A percentile compares a stretch with the other conserved stretches of the same genome.
Evolutionary conservation across 139 green algal genomes (phyloP).

Genomic region (Haematococcus sp.): DNA sequence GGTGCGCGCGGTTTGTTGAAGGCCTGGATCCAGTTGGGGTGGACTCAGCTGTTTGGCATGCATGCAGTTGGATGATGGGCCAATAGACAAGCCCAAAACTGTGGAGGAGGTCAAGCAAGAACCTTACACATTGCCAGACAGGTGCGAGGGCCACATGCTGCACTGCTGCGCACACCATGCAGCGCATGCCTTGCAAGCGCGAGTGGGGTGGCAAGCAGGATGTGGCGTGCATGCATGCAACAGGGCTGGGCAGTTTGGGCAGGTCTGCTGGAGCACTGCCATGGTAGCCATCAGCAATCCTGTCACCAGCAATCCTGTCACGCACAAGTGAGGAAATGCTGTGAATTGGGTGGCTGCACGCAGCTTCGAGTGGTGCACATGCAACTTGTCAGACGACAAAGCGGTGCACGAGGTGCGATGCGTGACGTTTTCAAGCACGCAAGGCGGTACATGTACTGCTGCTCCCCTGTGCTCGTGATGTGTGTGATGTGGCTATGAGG

Average conservation of each 20-base stretch:
- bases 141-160: constrained; percentile 24
- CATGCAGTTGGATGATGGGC: constrained; percentile 57
- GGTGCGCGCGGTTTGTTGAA: background rate
- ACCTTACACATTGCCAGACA: constrained; percentile 77
- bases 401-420: constrained; percentile 56
- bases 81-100: constrained; percentile 83
- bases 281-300: too few relatives aligned
- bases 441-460: too few relatives aligned
- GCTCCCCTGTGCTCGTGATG: too few relatives aligned
- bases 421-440: too few relatives aligned
- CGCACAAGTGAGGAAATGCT: too few relatives aligned
- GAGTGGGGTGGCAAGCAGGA: too few relatives aligned
- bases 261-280: too few relatives aligned
- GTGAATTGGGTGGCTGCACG: too few relatives aligned
- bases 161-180: background rate
- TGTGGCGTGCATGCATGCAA: background rate
- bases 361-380: constrained; percentile 90
- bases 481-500: too few relatives aligned
- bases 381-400: constrained; percentile 71
- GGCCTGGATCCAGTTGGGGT: too few relatives aligned
- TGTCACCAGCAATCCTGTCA: too few relatives aligned
- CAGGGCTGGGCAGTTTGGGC: background rate
- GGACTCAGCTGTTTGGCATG: background rate
- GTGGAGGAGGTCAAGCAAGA: constrained; percentile 77
- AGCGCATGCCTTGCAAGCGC: too few relatives aligned